These are phyloP conservation scores for Leishmania lainsoni DNA, from an alignment of 208 protist species.

Conservation along the genomic window DNA sequence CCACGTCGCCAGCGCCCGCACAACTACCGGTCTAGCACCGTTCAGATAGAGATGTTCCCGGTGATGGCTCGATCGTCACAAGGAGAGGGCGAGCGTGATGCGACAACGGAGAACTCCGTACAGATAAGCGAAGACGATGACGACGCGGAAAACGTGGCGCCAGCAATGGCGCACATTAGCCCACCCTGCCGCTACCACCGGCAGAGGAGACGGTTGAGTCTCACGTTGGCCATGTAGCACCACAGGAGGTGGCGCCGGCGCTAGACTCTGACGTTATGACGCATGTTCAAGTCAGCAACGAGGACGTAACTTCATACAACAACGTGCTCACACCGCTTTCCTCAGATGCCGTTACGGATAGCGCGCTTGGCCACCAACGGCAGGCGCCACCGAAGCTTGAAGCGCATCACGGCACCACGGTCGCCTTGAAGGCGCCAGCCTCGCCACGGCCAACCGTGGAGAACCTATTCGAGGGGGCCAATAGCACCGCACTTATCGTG, in stretches of 20 bases:
- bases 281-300: not conserved
- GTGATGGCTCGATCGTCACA: slow-evolving; percentile 1
- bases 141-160: not conserved
- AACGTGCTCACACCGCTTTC: not conserved
- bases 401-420: not conserved
- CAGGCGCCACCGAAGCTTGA: not conserved
- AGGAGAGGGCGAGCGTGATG: slow-evolving; percentile 7
- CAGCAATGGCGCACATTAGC: not conserved
- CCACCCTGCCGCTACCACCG: not conserved
- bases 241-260: not conserved
- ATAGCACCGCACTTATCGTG: slow-evolving; percentile 22
- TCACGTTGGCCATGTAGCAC: not conserved
- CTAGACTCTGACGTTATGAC: not conserved
- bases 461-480: slow-evolving; percentile 53
- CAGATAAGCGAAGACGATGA: slow-evolving; percentile 31
- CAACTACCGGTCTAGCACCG: slow-evolving; percentile 32
- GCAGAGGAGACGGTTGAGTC: too few species aligned
- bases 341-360: not conserved
- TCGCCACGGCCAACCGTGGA: slow-evolving; percentile 12
- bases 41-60: slow-evolving; percentile 40
- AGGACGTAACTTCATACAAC: not conserved
- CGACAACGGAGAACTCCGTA: slow-evolving; percentile 11
- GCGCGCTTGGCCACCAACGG: not conserved
- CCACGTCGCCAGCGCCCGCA: slow-evolving; percentile 35
- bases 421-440: not conserved